Base-by-base conservation (phyloP, 139 green algal species). In the Medakamo hakoo region DNA sequence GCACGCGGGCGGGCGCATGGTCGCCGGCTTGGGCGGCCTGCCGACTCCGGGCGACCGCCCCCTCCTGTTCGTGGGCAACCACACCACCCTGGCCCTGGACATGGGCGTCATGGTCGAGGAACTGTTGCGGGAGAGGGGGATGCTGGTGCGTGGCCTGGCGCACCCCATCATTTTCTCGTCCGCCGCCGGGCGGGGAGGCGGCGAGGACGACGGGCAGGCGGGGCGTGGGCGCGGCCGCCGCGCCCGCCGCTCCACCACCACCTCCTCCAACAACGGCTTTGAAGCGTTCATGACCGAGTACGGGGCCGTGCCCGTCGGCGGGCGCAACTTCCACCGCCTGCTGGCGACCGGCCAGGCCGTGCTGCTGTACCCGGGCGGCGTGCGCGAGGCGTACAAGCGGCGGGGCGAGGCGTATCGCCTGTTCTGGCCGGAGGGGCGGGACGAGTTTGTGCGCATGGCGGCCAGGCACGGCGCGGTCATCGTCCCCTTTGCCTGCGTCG, bases 391-490 rank as follows among this genome's bases (percentile, higher is more conserved):
- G 2, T 84, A 83, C 67, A 88, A 90, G 71, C 31, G 62, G 22
- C 79, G 73, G 32, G 76, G 82, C 18, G 86, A 97, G 70, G 75
- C 92, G 62, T 97, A 98, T 80, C 66, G 90, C 68, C 74, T 98
- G 0, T 80, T 95, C 56, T 97, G 92, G 92, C 89, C 92, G 4
- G 64, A 86, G 40, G 76, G 80, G 28, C 60, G 57, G 1, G 60
- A 60, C 21, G 92, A 98, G 75, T 95, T 97, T 78, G 83, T 97
- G 26, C 76, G 88, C 49, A 89, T 95, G 80, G 90, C 90, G 0
- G 79, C 78, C 18, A 77, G 78, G 25, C 88, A 90, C 63, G 80
- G 82, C 24, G 92, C 92, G 27, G 92, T 82, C 63, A 96, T 99
- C 55, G 76, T 99, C 5, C 90, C 92, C 21, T 94, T 99, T 73